A percentile compares a stretch with the other conserved stretches of the same genome.
These are phyloP conservation scores for Euphorbia schlechtendalii DNA, from an alignment of 441 rosid genomes.

Conservation along the genomic window DNA sequence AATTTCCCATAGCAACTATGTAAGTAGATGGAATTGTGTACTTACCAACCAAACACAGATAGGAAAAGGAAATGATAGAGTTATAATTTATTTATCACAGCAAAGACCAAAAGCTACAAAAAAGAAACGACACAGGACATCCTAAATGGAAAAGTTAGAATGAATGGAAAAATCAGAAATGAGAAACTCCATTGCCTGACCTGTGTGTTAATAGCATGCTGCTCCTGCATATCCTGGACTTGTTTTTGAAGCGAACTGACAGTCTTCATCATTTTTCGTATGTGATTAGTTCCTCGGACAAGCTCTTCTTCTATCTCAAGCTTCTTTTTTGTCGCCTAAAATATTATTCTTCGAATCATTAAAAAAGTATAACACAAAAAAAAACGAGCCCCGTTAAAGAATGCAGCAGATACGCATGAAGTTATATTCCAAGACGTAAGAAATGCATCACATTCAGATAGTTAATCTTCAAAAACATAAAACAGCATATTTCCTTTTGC, in stretches of 20 bases:
- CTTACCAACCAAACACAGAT: too few relatives aligned
- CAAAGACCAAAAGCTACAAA: not conserved
- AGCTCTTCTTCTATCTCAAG: slow-evolving; percentile 53
- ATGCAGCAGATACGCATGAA: not conserved
- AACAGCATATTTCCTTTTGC: not conserved
- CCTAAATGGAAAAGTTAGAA: not conserved
- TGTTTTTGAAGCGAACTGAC: slow-evolving; percentile 55
- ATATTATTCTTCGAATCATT: slow-evolving; percentile 18
- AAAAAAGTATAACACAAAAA: not conserved
- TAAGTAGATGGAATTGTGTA: not conserved
- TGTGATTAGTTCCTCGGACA: slow-evolving; percentile 32
- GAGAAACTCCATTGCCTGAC: slow-evolving; percentile 24
- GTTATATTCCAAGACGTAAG: not conserved
- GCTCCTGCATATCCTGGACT: slow-evolving; percentile 66
- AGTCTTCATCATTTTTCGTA: slow-evolving; percentile 42
- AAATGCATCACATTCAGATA: too few relatives aligned
- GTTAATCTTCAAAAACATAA: too few relatives aligned
- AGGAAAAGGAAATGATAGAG: not conserved
- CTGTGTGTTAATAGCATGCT: slow-evolving; percentile 70
- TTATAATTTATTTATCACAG: slow-evolving; percentile 1
- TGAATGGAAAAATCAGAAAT: too few relatives aligned
- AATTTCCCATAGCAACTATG: not conserved
- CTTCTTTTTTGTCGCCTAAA: slow-evolving; percentile 65
- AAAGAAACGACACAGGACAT: not conserved
- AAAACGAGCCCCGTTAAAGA: not conserved